Evolutionary conservation across 768 basidiomycete genomes (phyloP).

Genomic region (Rubroboletus pulcherrimus): DNA sequence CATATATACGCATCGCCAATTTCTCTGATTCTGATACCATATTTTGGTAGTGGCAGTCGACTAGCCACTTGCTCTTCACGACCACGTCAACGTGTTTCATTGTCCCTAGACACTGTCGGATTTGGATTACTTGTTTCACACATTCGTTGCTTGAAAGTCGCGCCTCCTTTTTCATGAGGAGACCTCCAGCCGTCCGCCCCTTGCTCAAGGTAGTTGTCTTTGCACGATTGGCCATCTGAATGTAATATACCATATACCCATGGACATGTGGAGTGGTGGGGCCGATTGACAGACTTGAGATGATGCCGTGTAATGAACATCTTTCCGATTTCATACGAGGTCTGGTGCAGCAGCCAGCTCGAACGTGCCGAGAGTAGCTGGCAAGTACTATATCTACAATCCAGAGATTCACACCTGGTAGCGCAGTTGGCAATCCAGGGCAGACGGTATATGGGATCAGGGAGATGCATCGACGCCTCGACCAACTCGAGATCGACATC

Average conservation of each 20-base stretch:
- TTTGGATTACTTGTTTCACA: constrained; percentile 5
- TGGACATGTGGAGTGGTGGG: too few species aligned
- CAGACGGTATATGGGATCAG: not conserved
- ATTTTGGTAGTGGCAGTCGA: not conserved
- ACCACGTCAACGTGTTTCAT: not conserved
- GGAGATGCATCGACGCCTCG: not conserved
- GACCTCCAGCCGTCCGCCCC: not conserved
- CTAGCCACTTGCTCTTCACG: constrained; percentile 1
- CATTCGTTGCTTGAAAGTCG: constrained; percentile 6
- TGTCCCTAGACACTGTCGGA: not conserved
- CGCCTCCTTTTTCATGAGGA: not conserved
- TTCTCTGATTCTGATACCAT: constrained; percentile 9
- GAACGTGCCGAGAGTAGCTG: not conserved
- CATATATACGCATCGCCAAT: constrained; percentile 18
- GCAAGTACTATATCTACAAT: not conserved
- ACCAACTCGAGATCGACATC: constrained; percentile 1
- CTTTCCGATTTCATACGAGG: not conserved
- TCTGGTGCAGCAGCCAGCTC: not conserved
- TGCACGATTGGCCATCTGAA: constrained; percentile 1
- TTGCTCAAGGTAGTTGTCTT: not conserved
- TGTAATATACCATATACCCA: not conserved
- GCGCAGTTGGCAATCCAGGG: not conserved
- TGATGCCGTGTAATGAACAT: too few species aligned
- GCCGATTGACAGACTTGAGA: too few species aligned
- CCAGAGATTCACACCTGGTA: not conserved